Evolutionary conservation across 2,329 filamentous ascomycete species (phyloP), one percentile per base, ranked within the genome.

Genomic region (Fusarium floridanum): DNA sequence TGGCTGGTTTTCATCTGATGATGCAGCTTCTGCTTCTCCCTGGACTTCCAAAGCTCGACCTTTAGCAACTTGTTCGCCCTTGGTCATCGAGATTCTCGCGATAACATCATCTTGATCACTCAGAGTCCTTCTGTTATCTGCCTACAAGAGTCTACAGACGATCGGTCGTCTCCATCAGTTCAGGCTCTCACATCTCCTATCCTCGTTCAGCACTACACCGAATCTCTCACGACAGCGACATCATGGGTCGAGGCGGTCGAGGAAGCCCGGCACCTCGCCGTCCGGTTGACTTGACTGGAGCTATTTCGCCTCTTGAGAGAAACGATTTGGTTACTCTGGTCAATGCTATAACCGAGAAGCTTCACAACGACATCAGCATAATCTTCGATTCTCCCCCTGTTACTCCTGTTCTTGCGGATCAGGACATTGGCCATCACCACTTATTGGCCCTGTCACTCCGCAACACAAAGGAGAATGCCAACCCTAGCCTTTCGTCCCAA

Each of bases 321-420:
- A 83, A 83, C 36, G 89, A 91, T 67, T 80, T 92, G 45, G 81
- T 84, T n/a, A 82, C 84, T 5, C 84, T 92, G 14, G 81, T 90
- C 67, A 83, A 80, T 29, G 84, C 85, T 55, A 88, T 91, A 71
- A 88, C 87, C 39, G 89, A 91, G 59, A 84, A 84, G 41, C 89
- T 92, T 84, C 85, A 87, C 66, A 85, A 84, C 61, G 85, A 89
- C 45, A 83, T 91, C 67, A 83, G 80, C 71, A 84, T 85, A 61
- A 84, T 85, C 67, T 91, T 91, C 72, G 88, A 90, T 73, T 84
- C 83, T 7, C 82, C 86, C 24, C 81, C 82, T 17, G 77, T 80
- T 37, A 79, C 81, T 9, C 80, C 83, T 22, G 74, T 81, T 41
- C 66, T 78, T 5, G 77, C 70, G 20, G 80, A 81, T 17, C 71